phyloP scores from a whole-genome alignment of 1,284 basidiomycete species.

The Porodaedalea pini region DNA sequence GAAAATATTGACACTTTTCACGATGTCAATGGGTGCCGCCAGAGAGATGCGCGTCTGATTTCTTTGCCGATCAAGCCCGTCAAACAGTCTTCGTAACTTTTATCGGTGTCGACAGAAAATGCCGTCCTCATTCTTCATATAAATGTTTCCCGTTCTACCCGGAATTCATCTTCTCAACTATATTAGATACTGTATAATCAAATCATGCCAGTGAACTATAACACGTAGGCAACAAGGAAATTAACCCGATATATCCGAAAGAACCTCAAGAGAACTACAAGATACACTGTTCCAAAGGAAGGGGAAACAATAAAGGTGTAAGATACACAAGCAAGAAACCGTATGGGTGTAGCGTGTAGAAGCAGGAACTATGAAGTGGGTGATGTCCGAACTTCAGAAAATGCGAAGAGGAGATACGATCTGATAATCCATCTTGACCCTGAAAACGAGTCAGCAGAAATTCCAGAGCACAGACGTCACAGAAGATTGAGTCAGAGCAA shows the following conservation, averaged over 20 bases:
- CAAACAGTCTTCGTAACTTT: not conserved
- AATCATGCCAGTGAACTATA: not conserved
- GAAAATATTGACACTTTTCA: too few relatives aligned
- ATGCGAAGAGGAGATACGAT: too few relatives aligned
- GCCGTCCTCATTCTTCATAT: not conserved
- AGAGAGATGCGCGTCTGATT: slow-evolving; percentile 4
- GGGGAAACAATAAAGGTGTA: too few relatives aligned
- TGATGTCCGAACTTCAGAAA: too few relatives aligned
- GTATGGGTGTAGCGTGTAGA: too few relatives aligned
- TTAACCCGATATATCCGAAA: not conserved
- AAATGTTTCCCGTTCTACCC: not conserved
- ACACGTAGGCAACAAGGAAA: not conserved
- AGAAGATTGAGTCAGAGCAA: too few relatives aligned
- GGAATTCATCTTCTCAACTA: not conserved
- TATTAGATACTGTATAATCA: not conserved
- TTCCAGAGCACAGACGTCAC: too few relatives aligned
- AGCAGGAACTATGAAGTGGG: too few relatives aligned
- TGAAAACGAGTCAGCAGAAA: too few relatives aligned
- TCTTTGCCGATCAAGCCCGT: slow-evolving; percentile 3
- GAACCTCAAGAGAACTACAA: not conserved
- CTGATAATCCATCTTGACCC: too few relatives aligned
- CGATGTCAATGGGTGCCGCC: not conserved
- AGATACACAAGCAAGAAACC: too few relatives aligned
- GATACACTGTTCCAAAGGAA: too few relatives aligned
- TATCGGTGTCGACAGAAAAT: not conserved